Evolutionary conservation across 495 filamentous ascomycete species (phyloP), one percentile per base, ranked within the genome.

Genomic region (Tuber aestivum): DNA sequence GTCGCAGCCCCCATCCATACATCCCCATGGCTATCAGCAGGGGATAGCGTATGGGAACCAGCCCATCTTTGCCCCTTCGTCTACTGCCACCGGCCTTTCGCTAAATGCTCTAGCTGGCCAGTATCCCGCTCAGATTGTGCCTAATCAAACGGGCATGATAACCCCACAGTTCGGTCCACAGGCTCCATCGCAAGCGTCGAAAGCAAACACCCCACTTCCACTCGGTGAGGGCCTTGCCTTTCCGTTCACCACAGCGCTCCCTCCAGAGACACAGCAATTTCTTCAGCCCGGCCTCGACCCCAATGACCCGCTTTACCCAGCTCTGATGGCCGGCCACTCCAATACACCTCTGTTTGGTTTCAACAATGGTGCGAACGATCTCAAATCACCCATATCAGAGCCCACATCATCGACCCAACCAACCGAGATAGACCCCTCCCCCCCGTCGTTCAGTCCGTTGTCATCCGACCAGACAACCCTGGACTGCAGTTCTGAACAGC

Each of bases 241-340:
- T 38, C 76, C 78, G 21, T 82, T 89, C 70, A 85, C 85, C 18
- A 85, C 82, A 50, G 80, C 84, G 14, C 80, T 89, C 10, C 87
- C 88, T 27, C 79, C 84, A 14, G 86, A 89, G 45, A 75, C 86
- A 38, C 87, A 89, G 75, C 84, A 85, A 78, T 82, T 89, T 16
- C 80, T 89, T 5, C 85, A 85, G 40, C 76, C 83, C 1, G 81
- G 83, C 0, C 81, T 88, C 44, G 85, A 86, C 77, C 82, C 84
- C 8, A 83, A 81, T 38, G 86, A 88, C 74, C 84, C 84, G 7
- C 74, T 84, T 71, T 85, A 84, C 18, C 70, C 82, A 69, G 83
- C 85, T 70, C 78, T 87, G 73, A 88, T 87, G 86, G 78, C 78
- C 77, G 85, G 85, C 1, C 83, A 82, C 73, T 83, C 85, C 69